Evolutionary conservation across 2,329 filamentous ascomycete species (phyloP).

Genomic region (Metarhizium album): DNA sequence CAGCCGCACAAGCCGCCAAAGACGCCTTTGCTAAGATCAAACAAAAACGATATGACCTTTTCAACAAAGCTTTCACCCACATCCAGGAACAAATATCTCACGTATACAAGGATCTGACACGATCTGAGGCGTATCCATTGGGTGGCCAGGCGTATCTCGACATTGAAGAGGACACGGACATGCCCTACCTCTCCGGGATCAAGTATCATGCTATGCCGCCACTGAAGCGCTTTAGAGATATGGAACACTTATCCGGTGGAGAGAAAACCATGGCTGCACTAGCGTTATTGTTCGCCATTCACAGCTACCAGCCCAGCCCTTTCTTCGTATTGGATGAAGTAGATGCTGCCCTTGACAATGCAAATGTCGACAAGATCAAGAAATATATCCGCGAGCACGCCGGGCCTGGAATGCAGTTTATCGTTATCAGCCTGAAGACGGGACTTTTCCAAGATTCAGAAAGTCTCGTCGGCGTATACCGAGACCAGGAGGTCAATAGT

Average conservation of each 20-base stretch:
- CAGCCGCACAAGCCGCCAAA: constrained; percentile 60
- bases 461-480: constrained; percentile 88
- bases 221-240: constrained; percentile 94
- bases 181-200: constrained; percentile 89
- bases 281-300: constrained; percentile 91
- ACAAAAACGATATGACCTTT: constrained; percentile 73
- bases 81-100: constrained; percentile 90
- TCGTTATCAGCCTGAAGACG: constrained; percentile 93
- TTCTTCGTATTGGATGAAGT: constrained; percentile 99
- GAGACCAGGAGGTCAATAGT: constrained; percentile 88
- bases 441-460: constrained; percentile 95
- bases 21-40: constrained; percentile 79
- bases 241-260: constrained; percentile 94
- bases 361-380: constrained; percentile 91
- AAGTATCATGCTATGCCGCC: constrained; percentile 99
- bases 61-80: constrained; percentile 90
- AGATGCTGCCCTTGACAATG: constrained; percentile 94
- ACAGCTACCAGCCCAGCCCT: constrained; percentile 88
- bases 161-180: constrained; percentile 86
- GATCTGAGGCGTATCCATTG: constrained; percentile 82
- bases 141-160: constrained; percentile 84
- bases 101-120: constrained; percentile 92
- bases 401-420: constrained; percentile 96
- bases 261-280: constrained; percentile 98
- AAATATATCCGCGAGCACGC: constrained; percentile 94